A percentile compares a stretch with the other conserved stretches of the same genome.
Conservation (phyloP, 345 rosid genomes). For the Acer saccharum region DNA sequence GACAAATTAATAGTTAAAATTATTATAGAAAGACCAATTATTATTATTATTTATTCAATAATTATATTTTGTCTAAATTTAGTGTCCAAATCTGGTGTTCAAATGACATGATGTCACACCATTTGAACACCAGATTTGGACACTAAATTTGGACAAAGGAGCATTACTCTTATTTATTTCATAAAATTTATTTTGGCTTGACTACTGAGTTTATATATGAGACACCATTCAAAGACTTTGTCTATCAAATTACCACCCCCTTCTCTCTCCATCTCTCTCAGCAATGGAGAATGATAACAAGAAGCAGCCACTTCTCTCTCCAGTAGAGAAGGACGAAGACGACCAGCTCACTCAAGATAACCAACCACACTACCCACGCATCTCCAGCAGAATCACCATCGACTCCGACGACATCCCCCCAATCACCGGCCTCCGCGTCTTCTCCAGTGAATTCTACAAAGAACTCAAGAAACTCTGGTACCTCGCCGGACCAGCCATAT, state of each 20-base stretch:
- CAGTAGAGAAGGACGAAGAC: conserved; percentile 14
- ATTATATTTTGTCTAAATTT: too few relatives aligned
- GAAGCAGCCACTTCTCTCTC: conserved; percentile 41
- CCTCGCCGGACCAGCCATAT: conserved; percentile 93
- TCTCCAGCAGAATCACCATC: conserved; percentile 4
- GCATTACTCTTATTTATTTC: too few relatives aligned
- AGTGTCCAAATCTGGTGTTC: too few relatives aligned
- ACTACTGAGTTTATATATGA: not conserved
- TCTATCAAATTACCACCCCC: not conserved
- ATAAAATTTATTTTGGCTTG: too few relatives aligned
- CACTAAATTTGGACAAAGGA: too few relatives aligned
- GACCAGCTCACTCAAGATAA: not conserved
- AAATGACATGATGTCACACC: too few relatives aligned
- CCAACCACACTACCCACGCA: conserved; percentile 13
- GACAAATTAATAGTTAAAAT: too few relatives aligned
- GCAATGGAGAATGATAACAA: conserved; percentile 31
- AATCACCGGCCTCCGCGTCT: conserved; percentile 45
- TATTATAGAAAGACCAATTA: too few relatives aligned
- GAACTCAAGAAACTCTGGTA: conserved; percentile 80
- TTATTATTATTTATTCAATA: too few relatives aligned
- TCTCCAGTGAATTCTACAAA: conserved; percentile 49
- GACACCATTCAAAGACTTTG: not conserved
- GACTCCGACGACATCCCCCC: conserved; percentile 64
- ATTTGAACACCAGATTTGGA: too few relatives aligned
- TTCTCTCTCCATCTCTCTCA: conserved; percentile 4